Evolutionary conservation across 2,329 filamentous ascomycete species (phyloP).

Genomic region (Ophiocordyceps sinensis): DNA sequence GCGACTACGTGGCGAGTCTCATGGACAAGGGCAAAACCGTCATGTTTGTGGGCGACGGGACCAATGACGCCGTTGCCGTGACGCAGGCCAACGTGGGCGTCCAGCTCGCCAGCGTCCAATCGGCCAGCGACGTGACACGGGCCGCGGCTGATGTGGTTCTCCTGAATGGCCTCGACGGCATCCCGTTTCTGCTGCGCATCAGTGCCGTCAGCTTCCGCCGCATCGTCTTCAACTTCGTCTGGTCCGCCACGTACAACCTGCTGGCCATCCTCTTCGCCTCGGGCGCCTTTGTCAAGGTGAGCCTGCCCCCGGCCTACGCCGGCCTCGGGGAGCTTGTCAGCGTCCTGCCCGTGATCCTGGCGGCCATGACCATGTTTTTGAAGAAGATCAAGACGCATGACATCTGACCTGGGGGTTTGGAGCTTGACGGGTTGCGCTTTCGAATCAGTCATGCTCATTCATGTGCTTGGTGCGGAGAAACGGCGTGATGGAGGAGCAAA

Average conservation of each 20-base stretch:
- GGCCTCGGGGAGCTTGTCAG: conserved; percentile 52
- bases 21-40: conserved; percentile 19
- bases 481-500: too few relatives aligned
- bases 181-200: conserved; percentile 37
- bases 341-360: conserved; percentile 43
- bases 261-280: conserved; percentile 45
- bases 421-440: too few relatives aligned
- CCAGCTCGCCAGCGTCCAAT: conserved; percentile 32
- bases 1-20: conserved; percentile 31
- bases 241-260: conserved; percentile 47
- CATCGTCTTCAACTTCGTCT: conserved; percentile 46
- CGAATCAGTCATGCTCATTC: too few relatives aligned
- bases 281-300: conserved; percentile 39
- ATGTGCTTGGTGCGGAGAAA: too few relatives aligned
- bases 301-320: conserved; percentile 35
- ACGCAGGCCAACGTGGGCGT: conserved; percentile 46
- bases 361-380: conserved; percentile 15
- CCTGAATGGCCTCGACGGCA: conserved; percentile 32
- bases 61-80: conserved; percentile 48
- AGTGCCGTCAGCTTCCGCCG: conserved; percentile 20
- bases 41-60: conserved; percentile 49
- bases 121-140: conserved; percentile 36
- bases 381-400: conserved; percentile 5
- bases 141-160: conserved; percentile 44
- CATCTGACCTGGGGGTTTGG: too few relatives aligned